These are phyloP conservation scores for Suhomyces vadensis DNA, from an alignment of 805 yeast genomes.

Conservation along the genomic window DNA sequence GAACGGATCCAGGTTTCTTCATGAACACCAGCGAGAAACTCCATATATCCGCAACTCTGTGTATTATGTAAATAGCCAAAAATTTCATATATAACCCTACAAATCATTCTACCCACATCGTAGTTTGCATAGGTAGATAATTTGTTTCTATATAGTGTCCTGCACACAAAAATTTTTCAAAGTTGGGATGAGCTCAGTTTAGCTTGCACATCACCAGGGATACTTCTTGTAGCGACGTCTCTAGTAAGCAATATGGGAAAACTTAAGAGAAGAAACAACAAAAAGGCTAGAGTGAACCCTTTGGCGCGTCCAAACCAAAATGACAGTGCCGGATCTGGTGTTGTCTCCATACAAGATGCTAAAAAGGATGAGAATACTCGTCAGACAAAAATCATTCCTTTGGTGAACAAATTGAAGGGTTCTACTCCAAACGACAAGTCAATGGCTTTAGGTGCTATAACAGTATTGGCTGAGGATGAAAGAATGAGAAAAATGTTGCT, in stretches of 20 bases:
- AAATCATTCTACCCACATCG: too few species aligned
- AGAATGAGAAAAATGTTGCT: constrained; percentile 61
- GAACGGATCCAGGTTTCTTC: too few species aligned
- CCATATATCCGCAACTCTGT: too few species aligned
- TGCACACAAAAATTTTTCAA: constrained; percentile 1
- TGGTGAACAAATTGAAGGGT: constrained; percentile 64
- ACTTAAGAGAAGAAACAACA: constrained; percentile 55
- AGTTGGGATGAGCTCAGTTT: neutral
- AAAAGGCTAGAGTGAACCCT: constrained; percentile 38
- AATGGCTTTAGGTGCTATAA: constrained; percentile 73
- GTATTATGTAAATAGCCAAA: neutral
- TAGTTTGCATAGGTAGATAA: too few species aligned
- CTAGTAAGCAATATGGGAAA: constrained; percentile 69
- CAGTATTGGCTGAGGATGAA: constrained; percentile 69
- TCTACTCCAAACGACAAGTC: constrained; percentile 69
- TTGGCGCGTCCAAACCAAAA: constrained; percentile 12
- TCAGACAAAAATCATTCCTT: constrained; percentile 62
- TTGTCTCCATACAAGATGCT: constrained; percentile 20
- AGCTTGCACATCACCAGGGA: too few species aligned
- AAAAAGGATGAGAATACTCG: constrained; percentile 49
- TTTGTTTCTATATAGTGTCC: too few species aligned
- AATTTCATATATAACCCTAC: too few species aligned
- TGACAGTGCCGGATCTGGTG: constrained; percentile 4
- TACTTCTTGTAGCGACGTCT: too few species aligned
- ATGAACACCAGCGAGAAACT: too few species aligned